Evolutionary conservation across 345 rosid species (phyloP).

Genomic region (Gossypium thurberi): DNA sequence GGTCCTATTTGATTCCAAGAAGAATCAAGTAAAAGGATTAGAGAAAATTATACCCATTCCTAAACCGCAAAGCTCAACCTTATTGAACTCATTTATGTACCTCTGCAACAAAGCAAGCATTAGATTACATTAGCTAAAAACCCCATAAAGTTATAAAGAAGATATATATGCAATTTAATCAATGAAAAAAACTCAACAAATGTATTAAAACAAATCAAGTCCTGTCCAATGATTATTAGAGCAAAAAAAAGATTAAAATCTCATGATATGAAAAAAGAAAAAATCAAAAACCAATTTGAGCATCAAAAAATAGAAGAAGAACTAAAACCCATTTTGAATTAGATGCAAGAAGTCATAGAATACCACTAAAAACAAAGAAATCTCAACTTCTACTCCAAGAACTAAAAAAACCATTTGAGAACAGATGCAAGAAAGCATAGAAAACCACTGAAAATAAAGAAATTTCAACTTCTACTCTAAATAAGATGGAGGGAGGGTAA

Average conservation of each 20-base stretch:
- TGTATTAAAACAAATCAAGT: neutral
- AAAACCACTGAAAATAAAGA: too few species aligned
- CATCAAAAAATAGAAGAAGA: neutral
- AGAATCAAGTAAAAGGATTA: neutral
- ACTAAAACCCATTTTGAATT: neutral
- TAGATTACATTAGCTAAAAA: neutral
- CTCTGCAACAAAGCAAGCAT: slow-evolving; percentile 17
- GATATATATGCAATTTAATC: neutral
- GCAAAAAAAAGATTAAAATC: neutral
- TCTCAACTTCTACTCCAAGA: neutral
- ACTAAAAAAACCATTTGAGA: too few species aligned
- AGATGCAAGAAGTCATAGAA: too few species aligned
- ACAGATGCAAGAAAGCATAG: too few species aligned
- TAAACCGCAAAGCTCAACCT: slow-evolving; percentile 31
- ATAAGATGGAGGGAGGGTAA: too few species aligned
- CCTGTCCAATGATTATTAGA: neutral
- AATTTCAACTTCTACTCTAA: too few species aligned
- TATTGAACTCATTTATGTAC: slow-evolving; percentile 24
- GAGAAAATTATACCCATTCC: slow-evolving; percentile 31
- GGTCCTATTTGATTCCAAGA: too few species aligned
- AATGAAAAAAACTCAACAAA: neutral
- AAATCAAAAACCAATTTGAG: neutral
- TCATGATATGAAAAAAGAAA: neutral
- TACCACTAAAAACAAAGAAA: neutral
- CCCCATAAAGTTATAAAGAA: neutral